Percentiles rank a stretch among this genome's conserved stretches.
phyloP scores from a whole-genome alignment of 2,329 filamentous ascomycete genomes.

The Fusarium compactum region DNA sequence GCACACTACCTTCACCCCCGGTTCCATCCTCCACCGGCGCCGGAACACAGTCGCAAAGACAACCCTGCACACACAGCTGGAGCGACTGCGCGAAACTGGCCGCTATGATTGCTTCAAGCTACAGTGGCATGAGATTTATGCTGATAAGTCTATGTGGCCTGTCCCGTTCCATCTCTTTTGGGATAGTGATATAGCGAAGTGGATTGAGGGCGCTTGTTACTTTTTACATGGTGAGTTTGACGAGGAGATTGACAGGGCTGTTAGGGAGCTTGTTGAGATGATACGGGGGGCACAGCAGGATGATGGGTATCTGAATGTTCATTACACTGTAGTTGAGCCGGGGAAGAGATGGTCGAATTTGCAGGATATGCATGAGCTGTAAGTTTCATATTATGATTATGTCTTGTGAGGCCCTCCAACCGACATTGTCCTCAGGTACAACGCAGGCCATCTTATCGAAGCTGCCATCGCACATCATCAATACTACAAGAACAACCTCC shows the following conservation, averaged over 20 bases:
- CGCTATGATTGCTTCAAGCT: conserved; percentile 70
- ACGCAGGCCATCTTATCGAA: conserved; percentile 72
- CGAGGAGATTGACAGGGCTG: conserved; percentile 24
- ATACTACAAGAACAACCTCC: conserved; percentile 62
- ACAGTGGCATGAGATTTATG: conserved; percentile 66
- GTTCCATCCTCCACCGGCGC: conserved; percentile 5
- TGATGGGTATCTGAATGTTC: conserved; percentile 73
- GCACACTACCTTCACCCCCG: conserved; percentile 12
- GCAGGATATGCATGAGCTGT: conserved; percentile 72
- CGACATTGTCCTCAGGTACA: conserved; percentile 57
- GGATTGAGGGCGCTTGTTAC: conserved; percentile 38
- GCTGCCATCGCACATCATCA: conserved; percentile 68
- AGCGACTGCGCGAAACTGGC: conserved; percentile 63
- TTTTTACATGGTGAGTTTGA: conserved; percentile 20
- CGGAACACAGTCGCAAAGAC: conserved; percentile 16
- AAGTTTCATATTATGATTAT: conserved; percentile 35
- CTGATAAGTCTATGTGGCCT: conserved; percentile 64
- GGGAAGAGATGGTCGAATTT: conserved; percentile 68
- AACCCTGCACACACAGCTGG: conserved; percentile 58
- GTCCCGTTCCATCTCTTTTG: conserved; percentile 71
- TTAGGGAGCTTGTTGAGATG: conserved; percentile 65
- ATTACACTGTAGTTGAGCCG: conserved; percentile 70
- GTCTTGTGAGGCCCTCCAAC: fast-evolving
- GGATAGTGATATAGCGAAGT: conserved; percentile 56
- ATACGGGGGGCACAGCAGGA: conserved; percentile 67